These are phyloP conservation scores for Inonotus obliquus DNA, from an alignment of 1,284 basidiomycete species.

Conservation along the genomic window DNA sequence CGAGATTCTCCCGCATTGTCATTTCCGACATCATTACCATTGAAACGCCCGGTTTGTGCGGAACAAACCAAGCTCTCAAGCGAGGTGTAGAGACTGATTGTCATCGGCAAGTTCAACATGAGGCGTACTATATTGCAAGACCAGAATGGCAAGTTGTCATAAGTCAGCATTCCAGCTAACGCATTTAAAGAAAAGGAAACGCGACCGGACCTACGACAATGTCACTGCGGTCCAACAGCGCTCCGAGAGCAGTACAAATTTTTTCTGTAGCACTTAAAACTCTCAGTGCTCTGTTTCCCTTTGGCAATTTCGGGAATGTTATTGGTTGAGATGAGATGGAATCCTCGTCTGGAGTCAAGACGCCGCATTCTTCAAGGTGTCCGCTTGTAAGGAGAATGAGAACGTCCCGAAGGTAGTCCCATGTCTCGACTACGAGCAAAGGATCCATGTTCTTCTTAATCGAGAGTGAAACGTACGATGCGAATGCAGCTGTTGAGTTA, in stretches of 20 bases:
- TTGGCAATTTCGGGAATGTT: neutral
- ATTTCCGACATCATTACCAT: neutral
- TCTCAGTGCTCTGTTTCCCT: neutral
- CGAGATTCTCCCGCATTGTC: neutral
- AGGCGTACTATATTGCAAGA: neutral
- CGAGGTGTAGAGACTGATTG: slow-evolving; percentile 7
- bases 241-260: slow-evolving; percentile 5
- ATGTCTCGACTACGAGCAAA: slow-evolving; percentile 44
- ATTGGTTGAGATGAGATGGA: no score
- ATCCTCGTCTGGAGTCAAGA: neutral
- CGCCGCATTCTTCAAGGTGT: slow-evolving; percentile 10
- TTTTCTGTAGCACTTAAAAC: neutral
- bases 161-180: neutral
- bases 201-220: neutral
- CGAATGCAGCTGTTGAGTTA: slow-evolving; percentile 41
- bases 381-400: slow-evolving; percentile 41
- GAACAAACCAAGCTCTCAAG: neutral
- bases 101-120: slow-evolving; percentile 11
- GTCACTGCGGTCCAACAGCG: slow-evolving; percentile 5
- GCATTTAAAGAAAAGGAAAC: neutral
- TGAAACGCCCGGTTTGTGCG: neutral
- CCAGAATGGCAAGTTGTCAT: neutral
- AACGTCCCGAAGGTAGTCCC: slow-evolving; percentile 48
- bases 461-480: slow-evolving; percentile 38
- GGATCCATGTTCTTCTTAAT: slow-evolving; percentile 27